Evolutionary conservation across 345 rosid genomes (phyloP).

Genomic region (Gynandropsis gynandra): DNA sequence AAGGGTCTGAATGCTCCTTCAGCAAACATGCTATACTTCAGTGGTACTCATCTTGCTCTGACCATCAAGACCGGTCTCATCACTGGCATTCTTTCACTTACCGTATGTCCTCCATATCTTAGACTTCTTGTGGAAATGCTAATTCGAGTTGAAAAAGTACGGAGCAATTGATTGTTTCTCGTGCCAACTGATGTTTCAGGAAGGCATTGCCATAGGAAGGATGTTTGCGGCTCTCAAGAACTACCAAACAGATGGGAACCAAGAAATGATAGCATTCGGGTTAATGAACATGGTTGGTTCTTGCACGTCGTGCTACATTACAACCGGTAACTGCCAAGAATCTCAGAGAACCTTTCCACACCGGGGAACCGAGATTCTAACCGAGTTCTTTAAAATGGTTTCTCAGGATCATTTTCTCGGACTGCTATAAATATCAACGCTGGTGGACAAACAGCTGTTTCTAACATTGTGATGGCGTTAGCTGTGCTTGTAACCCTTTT

Average conservation of each 20-base stretch:
- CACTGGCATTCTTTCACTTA: conserved; percentile 83
- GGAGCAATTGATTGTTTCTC: too few species aligned
- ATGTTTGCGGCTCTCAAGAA: conserved; percentile 79
- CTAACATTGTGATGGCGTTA: conserved; percentile 75
- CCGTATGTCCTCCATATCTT: conserved; percentile 45
- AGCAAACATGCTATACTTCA: conserved; percentile 59
- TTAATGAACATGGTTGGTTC: conserved; percentile 94
- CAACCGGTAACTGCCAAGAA: conserved; percentile 45
- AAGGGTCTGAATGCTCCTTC: conserved; percentile 98
- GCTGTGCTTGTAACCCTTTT: conserved; percentile 83
- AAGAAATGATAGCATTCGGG: conserved; percentile 98
- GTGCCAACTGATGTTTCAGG: conserved; percentile 52
- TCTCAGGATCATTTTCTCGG: conserved; percentile 82
- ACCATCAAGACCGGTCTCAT: conserved; percentile 83
- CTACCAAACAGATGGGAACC: conserved; percentile 93
- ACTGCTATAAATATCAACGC: conserved; percentile 92
- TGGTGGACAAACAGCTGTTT: conserved; percentile 78
- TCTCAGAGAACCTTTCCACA: conserved; percentile 3
- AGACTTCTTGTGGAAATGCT: neutral
- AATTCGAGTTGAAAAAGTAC: too few species aligned
- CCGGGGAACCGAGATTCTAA: conserved; percentile 6
- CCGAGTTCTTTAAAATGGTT: neutral
- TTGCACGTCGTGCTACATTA: conserved; percentile 83
- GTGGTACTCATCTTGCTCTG: conserved; percentile 48
- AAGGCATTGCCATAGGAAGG: conserved; percentile 98